Conservation (phyloP, 345 rosid species). For the Hibiscus tridactylites region DNA sequence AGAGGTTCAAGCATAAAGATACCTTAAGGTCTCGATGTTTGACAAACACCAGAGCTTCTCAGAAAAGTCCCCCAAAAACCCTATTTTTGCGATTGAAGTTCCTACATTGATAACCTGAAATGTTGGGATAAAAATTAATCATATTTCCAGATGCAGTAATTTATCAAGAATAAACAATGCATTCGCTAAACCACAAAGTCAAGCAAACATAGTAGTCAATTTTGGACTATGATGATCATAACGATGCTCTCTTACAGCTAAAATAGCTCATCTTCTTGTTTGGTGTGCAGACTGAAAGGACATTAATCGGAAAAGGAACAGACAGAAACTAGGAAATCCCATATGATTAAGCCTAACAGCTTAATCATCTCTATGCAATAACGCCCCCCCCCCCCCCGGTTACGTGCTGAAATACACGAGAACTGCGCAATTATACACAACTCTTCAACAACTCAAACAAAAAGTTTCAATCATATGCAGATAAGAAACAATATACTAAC, state of each 20-base stretch:
- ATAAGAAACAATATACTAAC: neutral
- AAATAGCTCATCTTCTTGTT: neutral
- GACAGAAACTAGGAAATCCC: neutral
- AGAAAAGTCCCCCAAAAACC: slow-evolving; percentile 56
- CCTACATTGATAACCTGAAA: slow-evolving; percentile 84
- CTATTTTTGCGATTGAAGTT: slow-evolving; percentile 79
- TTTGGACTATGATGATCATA: neutral
- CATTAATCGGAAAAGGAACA: neutral
- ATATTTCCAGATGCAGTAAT: neutral
- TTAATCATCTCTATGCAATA: neutral
- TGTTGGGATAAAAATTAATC: neutral
- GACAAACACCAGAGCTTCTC: slow-evolving; percentile 91
- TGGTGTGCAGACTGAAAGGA: neutral
- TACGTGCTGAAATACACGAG: neutral
- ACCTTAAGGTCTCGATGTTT: slow-evolving; percentile 89
- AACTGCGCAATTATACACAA: neutral
- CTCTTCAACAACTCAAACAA: neutral
- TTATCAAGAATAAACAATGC: neutral
- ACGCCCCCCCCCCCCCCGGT: neutral
- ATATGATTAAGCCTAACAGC: neutral
- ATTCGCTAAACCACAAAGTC: neutral
- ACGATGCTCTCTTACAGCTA: neutral
- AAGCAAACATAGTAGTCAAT: neutral
- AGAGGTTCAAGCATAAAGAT: neutral
- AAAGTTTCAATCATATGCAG: neutral